A percentile compares a stretch with the other conserved stretches of the same genome.
These are phyloP conservation scores for Aristolochia contorta DNA, from an alignment of 164 flowering plant genomes.

Conservation along the genomic window DNA sequence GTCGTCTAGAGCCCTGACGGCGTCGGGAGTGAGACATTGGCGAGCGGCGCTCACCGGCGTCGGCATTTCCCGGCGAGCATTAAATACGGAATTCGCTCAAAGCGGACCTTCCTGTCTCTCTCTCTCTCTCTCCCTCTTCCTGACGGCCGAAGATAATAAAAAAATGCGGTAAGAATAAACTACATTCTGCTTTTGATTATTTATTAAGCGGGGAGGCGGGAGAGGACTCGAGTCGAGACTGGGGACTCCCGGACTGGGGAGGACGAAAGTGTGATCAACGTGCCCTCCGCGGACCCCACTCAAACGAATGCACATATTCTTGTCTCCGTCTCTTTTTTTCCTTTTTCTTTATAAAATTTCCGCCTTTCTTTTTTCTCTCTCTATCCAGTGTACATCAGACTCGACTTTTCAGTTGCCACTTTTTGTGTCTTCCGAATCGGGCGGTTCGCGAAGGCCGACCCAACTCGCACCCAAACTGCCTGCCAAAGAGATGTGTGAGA, in stretches of 20 bases:
- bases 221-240: too few species aligned
- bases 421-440: too few species aligned
- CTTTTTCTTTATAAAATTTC: too few species aligned
- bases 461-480: too few species aligned
- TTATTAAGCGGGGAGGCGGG: background rate
- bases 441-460: too few species aligned
- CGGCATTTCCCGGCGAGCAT: slow-evolving; percentile 45
- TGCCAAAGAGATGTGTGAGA: too few species aligned
- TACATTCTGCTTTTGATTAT: background rate
- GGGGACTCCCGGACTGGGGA: background rate
- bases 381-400: too few species aligned
- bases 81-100: background rate
- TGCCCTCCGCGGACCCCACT: background rate
- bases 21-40: slow-evolving; percentile 66
- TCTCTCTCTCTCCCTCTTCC: background rate
- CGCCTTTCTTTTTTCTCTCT: too few species aligned
- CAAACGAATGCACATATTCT: too few species aligned
- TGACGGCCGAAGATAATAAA: background rate
- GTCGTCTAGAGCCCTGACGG: slow-evolving; percentile 63
- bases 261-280: background rate
- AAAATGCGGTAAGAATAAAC: background rate
- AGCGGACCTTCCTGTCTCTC: background rate
- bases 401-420: too few species aligned
- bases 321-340: too few species aligned
- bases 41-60: slow-evolving; percentile 71